Base-by-base conservation (phyloP, 176 grass and related monocot species). In the Lolium perenne region DNA sequence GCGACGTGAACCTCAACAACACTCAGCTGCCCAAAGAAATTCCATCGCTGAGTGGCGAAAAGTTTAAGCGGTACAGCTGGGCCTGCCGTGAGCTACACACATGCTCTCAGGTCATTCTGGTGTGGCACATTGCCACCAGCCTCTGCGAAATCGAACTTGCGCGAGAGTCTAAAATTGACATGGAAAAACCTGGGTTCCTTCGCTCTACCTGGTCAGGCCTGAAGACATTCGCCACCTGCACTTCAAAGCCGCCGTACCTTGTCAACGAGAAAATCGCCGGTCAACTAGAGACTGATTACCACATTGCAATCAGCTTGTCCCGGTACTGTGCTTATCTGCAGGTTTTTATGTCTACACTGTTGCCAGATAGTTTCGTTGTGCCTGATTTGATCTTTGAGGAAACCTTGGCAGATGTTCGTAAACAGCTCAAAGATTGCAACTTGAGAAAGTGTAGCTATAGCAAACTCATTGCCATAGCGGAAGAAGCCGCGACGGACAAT, bases 311-410 rank as follows among this genome's bases (percentile, higher is more conserved):
- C 21, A 81, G 45, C 75, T 26, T 88, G 82, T 91, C 89, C 2
- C 80, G 80, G 0, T 88, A 91, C 48, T 91, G 81, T 45, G 89
- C 74, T 4, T 91, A 84, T 48, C 66, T 91, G 41, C 74, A 84
- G 15, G 56, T 79, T 43, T 87, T 51, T 40, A 3, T 8, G 4
- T 17, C 55, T 35, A 20, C 75, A 1, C 14, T 91, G 48, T 47
- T 91, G 12, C 89, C 79, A 0, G 85, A 91, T 18, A 65, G 62
- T 58, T 11, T 50, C 35, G 6, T 43, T 0, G 38, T 74, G 1
- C 46, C 59, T 0, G 6, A 64, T 4, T 1, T n/a, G 18, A 58
- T 83, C 10, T 83, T 87, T 18, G 0, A 6, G 1, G 43, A 43
- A 17, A 73, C 85, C 7, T 41, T 87, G n/a, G 3, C 8, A 7